Evolutionary conservation across 1,284 basidiomycete species (phyloP).

Genomic region (Vanrija sp.): DNA sequence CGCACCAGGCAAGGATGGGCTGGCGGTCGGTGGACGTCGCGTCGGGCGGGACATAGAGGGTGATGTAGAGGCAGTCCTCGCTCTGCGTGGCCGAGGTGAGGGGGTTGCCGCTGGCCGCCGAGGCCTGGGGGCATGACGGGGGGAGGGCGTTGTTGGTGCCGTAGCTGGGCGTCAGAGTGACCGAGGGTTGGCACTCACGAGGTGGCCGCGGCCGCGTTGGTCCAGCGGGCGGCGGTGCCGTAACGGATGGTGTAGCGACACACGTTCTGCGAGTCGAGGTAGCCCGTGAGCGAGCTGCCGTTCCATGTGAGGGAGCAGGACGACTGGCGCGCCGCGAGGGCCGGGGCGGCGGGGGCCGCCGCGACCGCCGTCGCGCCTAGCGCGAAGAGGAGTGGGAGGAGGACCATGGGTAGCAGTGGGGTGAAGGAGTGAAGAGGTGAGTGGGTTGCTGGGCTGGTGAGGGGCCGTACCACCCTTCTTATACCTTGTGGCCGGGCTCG

Average conservation of each 20-base stretch:
- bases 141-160: too few species aligned
- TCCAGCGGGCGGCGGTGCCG: conserved; percentile 29
- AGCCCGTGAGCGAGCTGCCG: background rate
- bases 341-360: too few species aligned
- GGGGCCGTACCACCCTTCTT: too few species aligned
- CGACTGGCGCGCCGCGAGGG: too few species aligned
- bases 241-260: conserved; percentile 37
- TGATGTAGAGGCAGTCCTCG: conserved; percentile 74
- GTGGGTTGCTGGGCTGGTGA: too few species aligned
- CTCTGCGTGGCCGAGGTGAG: conserved; percentile 52
- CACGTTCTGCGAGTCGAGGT: background rate
- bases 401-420: background rate
- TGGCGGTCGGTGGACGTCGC: conserved; percentile 41
- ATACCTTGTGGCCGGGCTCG: too few species aligned
- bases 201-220: conserved; percentile 6
- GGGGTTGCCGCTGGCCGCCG: background rate
- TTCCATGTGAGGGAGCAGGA: background rate
- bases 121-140: conserved; percentile 61
- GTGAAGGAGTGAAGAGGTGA: too few species aligned
- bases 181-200: conserved; percentile 14
- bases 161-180: too few species aligned
- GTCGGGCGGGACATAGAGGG: conserved; percentile 62
- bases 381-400: background rate
- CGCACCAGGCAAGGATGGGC: conserved; percentile 58
- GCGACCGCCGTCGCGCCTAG: too few species aligned